Evolutionary conservation across 352 stramenopile genomes (phyloP).

Genomic region (Globisporangium paddicum): DNA sequence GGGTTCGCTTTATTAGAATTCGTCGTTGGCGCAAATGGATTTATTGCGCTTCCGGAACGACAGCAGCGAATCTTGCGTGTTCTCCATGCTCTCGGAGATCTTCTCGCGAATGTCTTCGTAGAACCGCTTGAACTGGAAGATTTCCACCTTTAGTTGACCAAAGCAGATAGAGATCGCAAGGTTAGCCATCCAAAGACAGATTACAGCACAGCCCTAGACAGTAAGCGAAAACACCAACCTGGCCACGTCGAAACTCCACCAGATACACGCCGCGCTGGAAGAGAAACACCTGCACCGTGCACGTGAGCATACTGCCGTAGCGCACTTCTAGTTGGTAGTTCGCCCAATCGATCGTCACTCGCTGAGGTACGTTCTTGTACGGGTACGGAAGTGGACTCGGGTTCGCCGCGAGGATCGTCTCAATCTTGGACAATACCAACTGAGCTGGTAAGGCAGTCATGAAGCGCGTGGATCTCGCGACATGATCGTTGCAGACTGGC

Average conservation of each 20-base stretch:
- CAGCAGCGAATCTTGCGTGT: slow-evolving; percentile 8
- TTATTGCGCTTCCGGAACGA: slow-evolving; percentile 62
- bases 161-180: not conserved
- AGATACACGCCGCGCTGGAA: slow-evolving; percentile 79
- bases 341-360: slow-evolving; percentile 62
- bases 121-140: slow-evolving; percentile 87
- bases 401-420: slow-evolving; percentile 37
- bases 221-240: slow-evolving; percentile 32
- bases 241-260: slow-evolving; percentile 71
- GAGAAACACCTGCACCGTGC: slow-evolving; percentile 77
- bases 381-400: slow-evolving; percentile 43
- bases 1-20: slow-evolving; percentile 4
- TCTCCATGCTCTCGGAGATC: slow-evolving; percentile 51
- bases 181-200: not conserved
- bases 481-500: slow-evolving; percentile 58
- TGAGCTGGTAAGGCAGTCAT: slow-evolving; percentile 57
- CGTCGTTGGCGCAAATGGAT: slow-evolving; percentile 33
- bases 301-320: slow-evolving; percentile 56
- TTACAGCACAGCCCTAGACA: not conserved
- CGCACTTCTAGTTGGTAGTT: slow-evolving; percentile 71
- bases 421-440: slow-evolving; percentile 65
- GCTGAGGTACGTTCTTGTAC: slow-evolving; percentile 36
- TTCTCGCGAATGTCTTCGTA: slow-evolving; percentile 74
- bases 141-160: slow-evolving; percentile 52
- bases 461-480: slow-evolving; percentile 69